These are phyloP conservation scores for Cercophora newfieldiana DNA, from an alignment of 495 filamentous ascomycete genomes.

Conservation along the genomic window DNA sequence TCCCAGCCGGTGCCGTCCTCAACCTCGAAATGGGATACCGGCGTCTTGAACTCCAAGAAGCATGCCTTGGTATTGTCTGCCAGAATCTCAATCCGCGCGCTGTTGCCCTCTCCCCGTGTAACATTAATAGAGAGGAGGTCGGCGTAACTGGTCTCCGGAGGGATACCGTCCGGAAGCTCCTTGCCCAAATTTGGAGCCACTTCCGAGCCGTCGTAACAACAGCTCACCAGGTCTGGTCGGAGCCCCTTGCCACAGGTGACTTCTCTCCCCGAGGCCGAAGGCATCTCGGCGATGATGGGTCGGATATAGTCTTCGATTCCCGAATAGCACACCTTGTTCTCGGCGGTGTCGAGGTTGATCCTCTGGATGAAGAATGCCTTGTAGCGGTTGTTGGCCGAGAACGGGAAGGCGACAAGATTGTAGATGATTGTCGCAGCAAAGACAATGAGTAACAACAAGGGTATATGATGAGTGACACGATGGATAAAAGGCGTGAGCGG, in stretches of 20 bases:
- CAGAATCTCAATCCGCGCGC: conserved; percentile 27
- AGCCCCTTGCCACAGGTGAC: conserved; percentile 46
- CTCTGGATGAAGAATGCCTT: conserved; percentile 87
- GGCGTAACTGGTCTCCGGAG: conserved; percentile 18
- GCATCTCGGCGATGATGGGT: conserved; percentile 63
- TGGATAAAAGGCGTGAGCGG: conserved; percentile 85
- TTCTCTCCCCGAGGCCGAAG: conserved; percentile 64
- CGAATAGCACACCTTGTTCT: conserved; percentile 65
- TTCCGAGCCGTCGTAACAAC: conserved; percentile 64
- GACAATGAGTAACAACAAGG: conserved; percentile 70
- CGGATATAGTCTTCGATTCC: conserved; percentile 73
- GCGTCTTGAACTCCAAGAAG: conserved; percentile 33
- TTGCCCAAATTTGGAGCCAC: conserved; percentile 57
- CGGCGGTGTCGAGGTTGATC: conserved; percentile 72
- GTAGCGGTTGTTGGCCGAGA: conserved; percentile 72
- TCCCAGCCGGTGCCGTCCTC: conserved; percentile 50
- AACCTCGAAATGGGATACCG: conserved; percentile 30
- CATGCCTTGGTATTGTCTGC: conserved; percentile 38
- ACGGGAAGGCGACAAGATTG: conserved; percentile 86
- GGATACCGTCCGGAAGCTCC: conserved; percentile 35
- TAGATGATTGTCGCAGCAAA: conserved; percentile 79
- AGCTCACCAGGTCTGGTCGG: conserved; percentile 55
- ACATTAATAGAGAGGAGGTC: conserved; percentile 28
- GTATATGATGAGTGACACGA: conserved; percentile 79
- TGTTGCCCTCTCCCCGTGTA: conserved; percentile 25